Evolutionary conservation across 257 asterid genomes (phyloP), one percentile per base, ranked within the genome.

Genomic region (Fraxinus cuspidata): DNA sequence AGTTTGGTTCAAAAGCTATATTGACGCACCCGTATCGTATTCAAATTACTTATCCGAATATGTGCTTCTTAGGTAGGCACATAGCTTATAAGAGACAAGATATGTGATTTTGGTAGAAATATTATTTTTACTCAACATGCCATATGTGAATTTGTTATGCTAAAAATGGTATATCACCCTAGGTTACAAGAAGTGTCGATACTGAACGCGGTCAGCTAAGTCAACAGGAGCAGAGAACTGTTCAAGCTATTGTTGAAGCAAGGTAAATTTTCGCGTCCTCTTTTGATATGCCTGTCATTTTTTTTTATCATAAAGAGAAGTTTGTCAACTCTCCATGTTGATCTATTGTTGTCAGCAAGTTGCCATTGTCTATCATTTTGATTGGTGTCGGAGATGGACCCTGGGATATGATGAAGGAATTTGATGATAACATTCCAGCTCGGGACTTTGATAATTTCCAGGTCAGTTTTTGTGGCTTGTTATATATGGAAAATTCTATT

Each of bases 361-460:
- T 87, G 81, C 97, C 98, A 19, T 81, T 94, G 74, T 92, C 98
- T 60, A 92, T 94, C 74, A 79, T 94, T 58, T 82, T 94, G 75
- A 96, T 94, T 28, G 98, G 98, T 67, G 98, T 94, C 78, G 98
- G 98, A 71, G 98, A 94, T 80, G 98, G 98, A 76, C 98, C 98
- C 2, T 94, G 98, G 98, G 97, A 92, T 79, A 90, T 88, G 95
- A 94, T 94, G 98, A 84, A 80, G 79, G 97, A 94, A 83, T 94
- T 94, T 74, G 98, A 94, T 70, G 98, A 94, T 82, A 92, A 92
- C 79, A 89, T 94, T 79, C 98, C 98, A 37, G 89, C 94, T 8
- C 83, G 97, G 23, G 96, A 87, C 70, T 94, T 94, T 0, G 98
- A 94, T 80, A 94, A 94, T 85, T 92, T 94, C 75, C 98, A 94